Base-by-base conservation (phyloP, 352 stramenopile genomes). In the Globisporangium iwayamae region DNA sequence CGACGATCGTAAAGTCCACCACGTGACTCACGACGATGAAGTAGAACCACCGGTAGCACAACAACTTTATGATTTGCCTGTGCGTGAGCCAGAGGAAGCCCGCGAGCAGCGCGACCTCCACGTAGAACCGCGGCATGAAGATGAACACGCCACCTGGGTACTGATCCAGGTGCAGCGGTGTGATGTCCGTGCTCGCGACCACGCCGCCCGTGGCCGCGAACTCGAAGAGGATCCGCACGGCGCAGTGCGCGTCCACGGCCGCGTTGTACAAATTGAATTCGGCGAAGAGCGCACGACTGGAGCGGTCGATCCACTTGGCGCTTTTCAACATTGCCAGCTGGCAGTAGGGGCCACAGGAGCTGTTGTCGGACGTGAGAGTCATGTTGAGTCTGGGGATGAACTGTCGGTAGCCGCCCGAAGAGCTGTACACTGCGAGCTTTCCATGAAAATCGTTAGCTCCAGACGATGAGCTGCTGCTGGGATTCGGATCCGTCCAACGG, bases 231-330 rank as follows among this genome's bases (percentile, higher is more conserved):
- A 93, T 60, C 10, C 71, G 71, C 4, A 87, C 72, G 2, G 71
- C 66, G 28, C 68, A 79, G 62, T 89, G 78, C 36, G 81, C 67
- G 9, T 81, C 80, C 7, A 76, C 45, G 3, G 75, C 78, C 9
- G 71, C 60, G 20, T 87, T 90, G 75, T 88, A 90, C 22, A 90
- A 43, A 43, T 88, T 93, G 63, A 89, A 91, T 47, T 79, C 69
- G 14, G 79, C 67, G 52, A 89, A 78, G 14, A 91, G 61, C 34
- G 76, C 72, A 9, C 81, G 69, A 30, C 63, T 79, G 1, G 72
- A 76, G 9, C 61, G 57, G 28, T 89, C 78, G n/a, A 93, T 62
- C 83, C 83, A 93, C 30, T 72, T 41, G 25, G 30, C 36, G n/a
- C n/a, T 45, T 13, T 65, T 69, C 13, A 90, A 70, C 53, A 61